These are phyloP conservation scores for Podospora australis DNA, from an alignment of 495 filamentous ascomycete genomes.

Conservation along the genomic window DNA sequence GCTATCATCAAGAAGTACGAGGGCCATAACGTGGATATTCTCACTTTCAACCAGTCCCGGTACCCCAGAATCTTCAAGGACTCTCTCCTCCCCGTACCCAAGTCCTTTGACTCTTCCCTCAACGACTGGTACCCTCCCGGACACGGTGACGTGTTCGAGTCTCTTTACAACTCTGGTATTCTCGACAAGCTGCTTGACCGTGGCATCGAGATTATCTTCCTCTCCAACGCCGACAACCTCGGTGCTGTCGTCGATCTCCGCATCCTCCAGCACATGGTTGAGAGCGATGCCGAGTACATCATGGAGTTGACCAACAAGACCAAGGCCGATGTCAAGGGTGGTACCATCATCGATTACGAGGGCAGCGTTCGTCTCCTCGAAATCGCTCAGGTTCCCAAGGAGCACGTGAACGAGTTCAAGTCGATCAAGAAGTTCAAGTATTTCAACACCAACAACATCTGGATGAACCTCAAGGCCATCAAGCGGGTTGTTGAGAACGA, in stretches of 20 bases:
- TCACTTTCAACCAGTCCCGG: constrained; percentile 99
- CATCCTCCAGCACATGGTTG: constrained; percentile 98
- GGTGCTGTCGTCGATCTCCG: constrained; percentile 95
- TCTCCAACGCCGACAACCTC: constrained; percentile 98
- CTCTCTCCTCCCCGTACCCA: constrained; percentile 92
- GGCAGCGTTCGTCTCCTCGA: constrained; percentile 92
- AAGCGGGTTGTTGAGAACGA: constrained; percentile 98
- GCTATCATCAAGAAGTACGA: constrained; percentile 99
- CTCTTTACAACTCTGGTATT: constrained; percentile 97
- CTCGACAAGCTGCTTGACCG: constrained; percentile 92
- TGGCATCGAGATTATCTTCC: constrained; percentile 95
- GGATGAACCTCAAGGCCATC: constrained; percentile 95
- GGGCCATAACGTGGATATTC: constrained; percentile 97
- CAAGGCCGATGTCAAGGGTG: constrained; percentile 99
- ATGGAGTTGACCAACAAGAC: constrained; percentile 99
- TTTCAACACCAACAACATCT: constrained; percentile 99
- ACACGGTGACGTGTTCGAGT: constrained; percentile 99
- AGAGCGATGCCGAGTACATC: constrained; percentile 93
- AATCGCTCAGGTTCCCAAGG: constrained; percentile 99
- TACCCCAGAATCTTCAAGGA: constrained; percentile 98
- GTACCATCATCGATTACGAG: constrained; percentile 99
- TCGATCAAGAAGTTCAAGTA: constrained; percentile 99
- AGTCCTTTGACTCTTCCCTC: constrained; percentile 78
- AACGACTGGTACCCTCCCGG: constrained; percentile 98
- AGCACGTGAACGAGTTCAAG: constrained; percentile 99